Conservation (phyloP, 2,329 filamentous ascomycete genomes). For the Bimuria novae-zelandiae region DNA sequence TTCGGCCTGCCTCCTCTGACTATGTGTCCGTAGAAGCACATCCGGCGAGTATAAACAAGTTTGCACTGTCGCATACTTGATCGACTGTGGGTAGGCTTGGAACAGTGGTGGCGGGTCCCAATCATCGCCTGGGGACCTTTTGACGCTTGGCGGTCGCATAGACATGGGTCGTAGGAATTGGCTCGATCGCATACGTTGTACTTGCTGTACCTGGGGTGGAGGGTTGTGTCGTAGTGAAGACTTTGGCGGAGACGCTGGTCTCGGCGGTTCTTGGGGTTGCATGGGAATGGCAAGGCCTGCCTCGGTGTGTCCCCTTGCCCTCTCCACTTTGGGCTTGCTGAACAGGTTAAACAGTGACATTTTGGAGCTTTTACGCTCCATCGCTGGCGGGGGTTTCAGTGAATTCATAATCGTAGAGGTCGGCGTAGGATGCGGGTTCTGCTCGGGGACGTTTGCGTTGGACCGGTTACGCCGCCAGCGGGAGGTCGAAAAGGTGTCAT, state of each 20-base stretch:
- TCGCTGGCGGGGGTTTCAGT: conserved; percentile 26
- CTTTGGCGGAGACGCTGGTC: conserved; percentile 26
- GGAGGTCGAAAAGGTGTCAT: conserved; percentile 31
- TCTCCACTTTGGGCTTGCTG: conserved; percentile 55
- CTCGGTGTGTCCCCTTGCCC: conserved; percentile 52
- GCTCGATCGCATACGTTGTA: conserved; percentile 38
- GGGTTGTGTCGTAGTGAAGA: conserved; percentile 38
- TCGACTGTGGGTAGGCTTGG: conserved; percentile 82
- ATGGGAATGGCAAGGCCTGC: conserved; percentile 45
- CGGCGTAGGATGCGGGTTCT: conserved; percentile 16
- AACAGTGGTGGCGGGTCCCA: conserved; percentile 72
- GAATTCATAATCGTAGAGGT: conserved; percentile 11
- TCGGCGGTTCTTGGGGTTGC: conserved; percentile 35
- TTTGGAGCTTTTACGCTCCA: conserved; percentile 45
- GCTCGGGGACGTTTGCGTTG: conserved; percentile 35
- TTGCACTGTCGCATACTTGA: conserved; percentile 73
- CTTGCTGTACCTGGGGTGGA: conserved; percentile 34
- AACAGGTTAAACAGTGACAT: conserved; percentile 58
- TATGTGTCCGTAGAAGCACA: conserved; percentile 63
- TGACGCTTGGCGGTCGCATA: conserved; percentile 25
- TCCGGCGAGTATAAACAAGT: conserved; percentile 72
- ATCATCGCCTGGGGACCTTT: conserved; percentile 20
- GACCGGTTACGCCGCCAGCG: conserved; percentile 46
- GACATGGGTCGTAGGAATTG: conserved; percentile 39
- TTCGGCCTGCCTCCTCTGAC: conserved; percentile 58